These are phyloP conservation scores for Sclerotinia borealis DNA, from an alignment of 2,329 filamentous ascomycete species.

Conservation along the genomic window DNA sequence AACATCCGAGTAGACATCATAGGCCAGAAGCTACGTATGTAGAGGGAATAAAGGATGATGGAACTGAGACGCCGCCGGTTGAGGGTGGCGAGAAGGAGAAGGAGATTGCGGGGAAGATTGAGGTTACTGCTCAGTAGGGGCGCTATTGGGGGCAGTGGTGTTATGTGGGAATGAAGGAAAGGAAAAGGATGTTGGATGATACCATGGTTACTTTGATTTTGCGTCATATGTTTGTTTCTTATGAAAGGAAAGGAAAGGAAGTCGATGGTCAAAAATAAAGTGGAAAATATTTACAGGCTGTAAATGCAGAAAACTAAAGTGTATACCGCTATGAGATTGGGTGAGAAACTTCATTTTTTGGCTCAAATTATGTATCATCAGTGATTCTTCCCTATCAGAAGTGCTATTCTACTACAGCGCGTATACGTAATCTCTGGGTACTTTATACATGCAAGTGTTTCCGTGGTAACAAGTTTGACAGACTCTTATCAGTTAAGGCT, in stretches of 20 bases:
- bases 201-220: background rate
- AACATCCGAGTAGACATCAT: constrained; percentile 28
- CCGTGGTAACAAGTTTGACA: no score
- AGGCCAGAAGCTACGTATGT: constrained; percentile 24
- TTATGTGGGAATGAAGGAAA: background rate
- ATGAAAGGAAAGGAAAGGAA: no score
- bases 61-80: constrained; percentile 21
- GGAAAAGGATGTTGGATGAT: background rate
- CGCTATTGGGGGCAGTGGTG: background rate
- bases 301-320: background rate
- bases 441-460: no score
- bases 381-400: no score
- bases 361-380: no score
- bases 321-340: background rate
- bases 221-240: background rate
- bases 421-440: no score
- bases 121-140: background rate
- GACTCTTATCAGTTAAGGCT: no score
- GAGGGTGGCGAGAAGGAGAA: constrained; percentile 19
- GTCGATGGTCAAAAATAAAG: background rate
- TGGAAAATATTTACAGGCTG: no score
- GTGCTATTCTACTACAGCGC: no score
- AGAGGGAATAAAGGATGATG: constrained; percentile 25
- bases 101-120: constrained; percentile 12
- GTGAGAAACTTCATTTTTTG: background rate